A percentile compares a stretch with the other conserved stretches of the same genome.
phyloP scores from a whole-genome alignment of 2,329 filamentous ascomycete species.

The Aspergillus candidus region DNA sequence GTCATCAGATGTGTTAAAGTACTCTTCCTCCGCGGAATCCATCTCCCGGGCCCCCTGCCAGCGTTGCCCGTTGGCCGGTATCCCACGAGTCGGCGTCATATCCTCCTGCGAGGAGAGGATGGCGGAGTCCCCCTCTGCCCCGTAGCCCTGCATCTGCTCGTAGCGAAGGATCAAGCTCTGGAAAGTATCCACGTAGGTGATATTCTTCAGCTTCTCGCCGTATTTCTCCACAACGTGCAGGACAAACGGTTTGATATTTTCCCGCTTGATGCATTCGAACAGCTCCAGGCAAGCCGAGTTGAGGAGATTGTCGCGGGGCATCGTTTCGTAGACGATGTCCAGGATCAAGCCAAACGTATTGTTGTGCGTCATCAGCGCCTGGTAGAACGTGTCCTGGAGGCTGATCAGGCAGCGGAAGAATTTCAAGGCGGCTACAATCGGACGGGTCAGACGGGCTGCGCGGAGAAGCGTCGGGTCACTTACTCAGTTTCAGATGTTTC shows the following conservation, averaged over 20 bases:
- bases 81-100: conserved; percentile 45
- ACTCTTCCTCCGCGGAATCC: conserved; percentile 82
- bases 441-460: conserved; percentile 1
- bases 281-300: conserved; percentile 92
- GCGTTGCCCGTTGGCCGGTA: conserved; percentile 51
- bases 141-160: conserved; percentile 69
- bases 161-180: conserved; percentile 67
- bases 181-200: conserved; percentile 84
- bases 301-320: conserved; percentile 87
- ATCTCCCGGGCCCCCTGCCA: conserved; percentile 73
- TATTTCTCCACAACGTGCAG: conserved; percentile 80
- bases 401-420: conserved; percentile 85
- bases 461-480: conserved; percentile 29
- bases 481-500: conserved; percentile 87
- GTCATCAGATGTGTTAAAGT: conserved; percentile 86
- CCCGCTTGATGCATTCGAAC: conserved; percentile 82
- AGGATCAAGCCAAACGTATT: conserved; percentile 78
- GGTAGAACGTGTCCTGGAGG: conserved; percentile 86
- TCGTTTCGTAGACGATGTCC: conserved; percentile 73
- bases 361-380: conserved; percentile 74
- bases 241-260: conserved; percentile 73
- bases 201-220: conserved; percentile 65
- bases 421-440: conserved; percentile 67
- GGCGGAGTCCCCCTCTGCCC: conserved; percentile 53
- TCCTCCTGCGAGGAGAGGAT: conserved; percentile 66